Conservation (phyloP, 2,329 filamentous ascomycete genomes). For the Tympanopsis confertula region DNA sequence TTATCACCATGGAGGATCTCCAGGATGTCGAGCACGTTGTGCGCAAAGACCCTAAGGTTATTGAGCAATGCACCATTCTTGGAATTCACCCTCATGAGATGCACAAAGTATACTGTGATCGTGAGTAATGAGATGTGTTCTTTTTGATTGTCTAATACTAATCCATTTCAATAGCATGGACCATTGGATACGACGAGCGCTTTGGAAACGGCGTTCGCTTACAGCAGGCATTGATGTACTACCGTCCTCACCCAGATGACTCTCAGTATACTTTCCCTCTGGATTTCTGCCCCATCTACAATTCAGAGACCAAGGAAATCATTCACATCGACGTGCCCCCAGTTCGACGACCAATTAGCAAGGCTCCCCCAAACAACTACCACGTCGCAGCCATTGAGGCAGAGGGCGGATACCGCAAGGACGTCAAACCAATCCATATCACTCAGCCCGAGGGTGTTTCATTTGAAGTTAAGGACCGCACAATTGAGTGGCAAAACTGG, state of each 20-base stretch:
- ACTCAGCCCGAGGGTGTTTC: conserved; percentile 82
- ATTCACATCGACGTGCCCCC: conserved; percentile 76
- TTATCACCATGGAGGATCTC: conserved; percentile 88
- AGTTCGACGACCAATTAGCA: conserved; percentile 64
- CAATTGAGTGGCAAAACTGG: conserved; percentile 86
- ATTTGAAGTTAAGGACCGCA: conserved; percentile 64
- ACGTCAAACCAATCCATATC: conserved; percentile 78
- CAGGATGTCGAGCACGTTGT: conserved; percentile 66
- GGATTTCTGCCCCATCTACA: conserved; percentile 89
- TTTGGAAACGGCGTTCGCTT: conserved; percentile 69
- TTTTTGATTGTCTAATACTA: conserved; percentile 7
- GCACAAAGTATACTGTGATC: conserved; percentile 93
- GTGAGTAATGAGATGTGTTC: conserved; percentile 24
- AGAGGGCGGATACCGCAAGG: conserved; percentile 63
- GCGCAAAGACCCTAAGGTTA: conserved; percentile 71
- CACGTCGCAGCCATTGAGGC: conserved; percentile 61
- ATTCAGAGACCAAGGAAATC: conserved; percentile 66
- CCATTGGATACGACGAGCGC: conserved; percentile 85
- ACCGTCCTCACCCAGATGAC: conserved; percentile 73
- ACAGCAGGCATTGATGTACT: conserved; percentile 94
- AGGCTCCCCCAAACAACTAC: conserved; percentile 67
- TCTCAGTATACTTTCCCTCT: conserved; percentile 84
- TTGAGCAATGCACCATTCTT: conserved; percentile 76
- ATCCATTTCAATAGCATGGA: conserved; percentile 54
- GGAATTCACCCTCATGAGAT: conserved; percentile 75